Conservation (phyloP, 139 green algal species). For the Chlorella sp. region DNA sequence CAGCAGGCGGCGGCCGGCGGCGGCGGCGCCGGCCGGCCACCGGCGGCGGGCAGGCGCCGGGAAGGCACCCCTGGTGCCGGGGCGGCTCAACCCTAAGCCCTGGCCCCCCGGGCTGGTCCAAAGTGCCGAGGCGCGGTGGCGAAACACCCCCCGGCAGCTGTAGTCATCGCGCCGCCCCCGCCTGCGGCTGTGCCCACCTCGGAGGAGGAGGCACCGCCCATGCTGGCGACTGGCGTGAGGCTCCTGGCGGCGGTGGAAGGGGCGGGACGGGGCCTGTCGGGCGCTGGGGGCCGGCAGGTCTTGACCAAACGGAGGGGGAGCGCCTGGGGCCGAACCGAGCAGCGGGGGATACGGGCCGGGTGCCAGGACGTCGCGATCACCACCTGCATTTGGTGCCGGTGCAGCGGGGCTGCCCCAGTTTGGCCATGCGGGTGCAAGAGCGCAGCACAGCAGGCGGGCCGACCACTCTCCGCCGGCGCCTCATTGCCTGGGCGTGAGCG, state of each 20-base stretch:
- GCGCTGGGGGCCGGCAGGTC: not conserved
- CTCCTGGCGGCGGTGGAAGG: not conserved
- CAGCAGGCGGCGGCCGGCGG: not conserved
- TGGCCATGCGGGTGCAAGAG: not conserved
- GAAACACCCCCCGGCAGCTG: not conserved
- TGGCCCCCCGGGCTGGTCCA: not conserved
- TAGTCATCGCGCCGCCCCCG: slow-evolving; percentile 4
- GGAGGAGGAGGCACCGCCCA: not conserved
- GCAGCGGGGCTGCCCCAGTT: not conserved
- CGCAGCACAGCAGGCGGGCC: not conserved
- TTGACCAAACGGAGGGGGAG: not conserved
- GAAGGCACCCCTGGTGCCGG: not conserved
- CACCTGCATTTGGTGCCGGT: not conserved
- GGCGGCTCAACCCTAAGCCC: not conserved
- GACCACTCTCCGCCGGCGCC: not conserved
- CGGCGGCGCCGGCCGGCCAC: not conserved
- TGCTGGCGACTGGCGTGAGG: not conserved
- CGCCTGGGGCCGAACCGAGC: not conserved
- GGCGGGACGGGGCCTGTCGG: not conserved
- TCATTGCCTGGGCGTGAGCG: not conserved
- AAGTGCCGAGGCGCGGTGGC: not conserved
- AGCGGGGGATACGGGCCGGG: not conserved
- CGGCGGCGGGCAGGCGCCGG: not conserved
- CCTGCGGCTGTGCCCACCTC: not conserved
- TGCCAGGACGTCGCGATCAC: not conserved